phyloP scores from a whole-genome alignment of 345 rosid genomes.

The Geranium brycei region DNA sequence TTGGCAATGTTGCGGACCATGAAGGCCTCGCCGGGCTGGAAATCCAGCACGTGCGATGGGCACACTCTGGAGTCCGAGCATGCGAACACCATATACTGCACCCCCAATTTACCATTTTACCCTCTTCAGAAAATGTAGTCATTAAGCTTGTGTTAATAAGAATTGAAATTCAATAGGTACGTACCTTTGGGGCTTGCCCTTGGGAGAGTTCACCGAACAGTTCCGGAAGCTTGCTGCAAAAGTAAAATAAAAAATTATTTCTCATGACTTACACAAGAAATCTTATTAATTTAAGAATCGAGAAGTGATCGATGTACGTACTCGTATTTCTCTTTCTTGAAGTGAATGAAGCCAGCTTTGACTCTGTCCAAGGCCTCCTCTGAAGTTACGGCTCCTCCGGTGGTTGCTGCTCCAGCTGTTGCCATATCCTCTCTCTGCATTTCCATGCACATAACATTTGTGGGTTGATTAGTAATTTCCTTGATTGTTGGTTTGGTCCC shows the following conservation, averaged over 20 bases:
- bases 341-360: slow-evolving; percentile 58
- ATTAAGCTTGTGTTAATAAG: no score
- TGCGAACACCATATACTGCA: slow-evolving; percentile 86
- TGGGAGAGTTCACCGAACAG: slow-evolving; percentile 61
- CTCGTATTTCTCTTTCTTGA: slow-evolving; percentile 92
- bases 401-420: slow-evolving; percentile 47
- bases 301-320: slow-evolving; percentile 9
- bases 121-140: no score
- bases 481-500: no score
- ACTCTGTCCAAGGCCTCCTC: slow-evolving; percentile 52
- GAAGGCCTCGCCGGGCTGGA: slow-evolving; percentile 94
- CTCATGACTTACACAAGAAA: neutral
- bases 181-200: slow-evolving; percentile 86
- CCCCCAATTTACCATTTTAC: neutral
- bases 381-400: slow-evolving; percentile 59
- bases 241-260: neutral
- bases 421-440: neutral
- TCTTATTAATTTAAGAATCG: neutral
- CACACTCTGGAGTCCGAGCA: slow-evolving; percentile 96
- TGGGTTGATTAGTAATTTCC: no score
- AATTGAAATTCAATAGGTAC: neutral
- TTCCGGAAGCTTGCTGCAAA: slow-evolving; percentile 52
- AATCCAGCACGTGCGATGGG: slow-evolving; percentile 76
- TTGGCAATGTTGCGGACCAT: slow-evolving; percentile 80
- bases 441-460: no score